Evolutionary conservation across 805 yeast species (phyloP), one percentile per base, ranked within the genome.

Genomic region (Yarrowia sp.): DNA sequence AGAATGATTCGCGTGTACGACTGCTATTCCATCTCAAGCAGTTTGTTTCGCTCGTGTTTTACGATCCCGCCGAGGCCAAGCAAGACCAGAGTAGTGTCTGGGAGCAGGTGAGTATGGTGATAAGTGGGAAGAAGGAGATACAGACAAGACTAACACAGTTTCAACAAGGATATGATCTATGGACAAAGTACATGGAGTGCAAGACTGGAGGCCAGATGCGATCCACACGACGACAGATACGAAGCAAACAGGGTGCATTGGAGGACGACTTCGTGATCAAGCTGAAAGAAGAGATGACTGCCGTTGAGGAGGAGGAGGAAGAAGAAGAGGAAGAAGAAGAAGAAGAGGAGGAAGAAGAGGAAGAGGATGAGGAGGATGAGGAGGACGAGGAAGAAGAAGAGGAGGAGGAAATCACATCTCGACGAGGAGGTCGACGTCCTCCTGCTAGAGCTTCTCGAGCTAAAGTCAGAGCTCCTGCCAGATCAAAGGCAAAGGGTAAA

Each of bases 11-110:
- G 15, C 69, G 72, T 32, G 75, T 76, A 3, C 71, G 80, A 42
- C 71, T 74, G 44, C 71, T 78, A 51, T 77, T 75, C 69, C 80
- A 77, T 66, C 69, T 77, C 31, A 77, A 74, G 53, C 74, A 75
- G 68, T 77, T 75, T 65, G 76, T 77, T 5, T 76, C 80, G 8
- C 70, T 77, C 15, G 79, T 75, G 17, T 68, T 71, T 45, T 77
- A 71, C 58, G 77, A 78, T 64, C 79, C 79, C 1, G 68, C 63
- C 5, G 75, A 66, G 5, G 78, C 79, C 28, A 71, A 73, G 38
- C 53, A 53, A 13, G 80, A 77, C 66, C 69, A 69, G 22, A 67
- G 76, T 9, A 69, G 68, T 50, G 75, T 73, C 8, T 61, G 55
- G 55, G 76, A 73, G 65, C 61, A 55, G 61, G 61, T 55, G 61